phyloP scores from a whole-genome alignment of 768 basidiomycete species.

The Nidularia pulvinata region DNA sequence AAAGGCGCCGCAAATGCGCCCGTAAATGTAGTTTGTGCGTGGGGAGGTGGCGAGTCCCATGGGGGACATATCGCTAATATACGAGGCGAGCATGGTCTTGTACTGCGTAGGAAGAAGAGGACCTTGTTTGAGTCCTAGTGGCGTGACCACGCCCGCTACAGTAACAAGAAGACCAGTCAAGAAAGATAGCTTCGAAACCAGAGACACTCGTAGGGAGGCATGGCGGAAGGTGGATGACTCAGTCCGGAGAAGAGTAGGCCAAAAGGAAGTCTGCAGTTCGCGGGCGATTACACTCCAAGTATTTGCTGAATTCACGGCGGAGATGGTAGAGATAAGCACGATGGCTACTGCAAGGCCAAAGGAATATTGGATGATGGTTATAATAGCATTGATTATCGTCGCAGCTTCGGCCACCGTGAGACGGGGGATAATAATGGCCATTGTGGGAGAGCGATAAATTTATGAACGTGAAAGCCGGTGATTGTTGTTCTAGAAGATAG shows the following conservation, averaged over 20 bases:
- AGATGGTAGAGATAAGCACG: constrained; percentile 12
- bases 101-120: constrained; percentile 1
- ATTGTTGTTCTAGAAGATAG: too few relatives aligned
- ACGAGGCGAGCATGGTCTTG: constrained; percentile 2
- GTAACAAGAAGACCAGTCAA: constrained; percentile 10
- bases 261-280: constrained; percentile 13
- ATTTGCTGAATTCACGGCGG: constrained; percentile 10
- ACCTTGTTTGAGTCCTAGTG: constrained; percentile 14
- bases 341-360: constrained; percentile 13
- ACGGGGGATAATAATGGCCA: constrained; percentile 2
- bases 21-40: constrained; percentile 7
- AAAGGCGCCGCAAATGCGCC: constrained; percentile 12
- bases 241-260: constrained; percentile 13
- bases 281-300: constrained; percentile 16
- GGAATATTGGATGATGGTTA: constrained; percentile 14
- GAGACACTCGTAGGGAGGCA: constrained; percentile 2
- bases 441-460: not conserved
- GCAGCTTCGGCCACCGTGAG: constrained; percentile 17
- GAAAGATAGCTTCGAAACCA: constrained; percentile 10
- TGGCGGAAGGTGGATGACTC: constrained; percentile 3
- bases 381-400: constrained; percentile 15
- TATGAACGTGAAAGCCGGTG: too few relatives aligned
- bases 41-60: constrained; percentile 14
- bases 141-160: constrained; percentile 12
- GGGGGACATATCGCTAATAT: constrained; percentile 12